Evolutionary conservation across 768 basidiomycete species (phyloP), one percentile per base, ranked within the genome.

Genomic region (Lactifluus pinguis): DNA sequence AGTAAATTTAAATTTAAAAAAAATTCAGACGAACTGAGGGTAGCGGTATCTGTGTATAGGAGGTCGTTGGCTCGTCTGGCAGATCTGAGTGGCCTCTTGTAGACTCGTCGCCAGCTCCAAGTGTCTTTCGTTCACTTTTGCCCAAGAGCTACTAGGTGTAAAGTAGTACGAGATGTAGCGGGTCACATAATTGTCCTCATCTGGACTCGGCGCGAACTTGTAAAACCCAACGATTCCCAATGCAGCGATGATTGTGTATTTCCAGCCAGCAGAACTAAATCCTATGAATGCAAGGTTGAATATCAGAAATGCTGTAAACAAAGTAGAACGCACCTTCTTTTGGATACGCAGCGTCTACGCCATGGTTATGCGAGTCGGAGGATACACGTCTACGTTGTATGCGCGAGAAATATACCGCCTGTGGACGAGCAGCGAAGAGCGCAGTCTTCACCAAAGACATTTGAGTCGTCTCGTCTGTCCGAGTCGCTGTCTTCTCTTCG

Each of bases 181-280:
- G 13, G 86, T 86, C 68, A 90, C 69, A 66, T 81, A 83, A 53
- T 77, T 80, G 60, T 87, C 82, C 42, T 86, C 80, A 34, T 73
- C 74, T 7, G 82, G 78, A 56, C 77, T 73, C 0, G 89, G 88
- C 3, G 86, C 84, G 68, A 77, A 85, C 71, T 88, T 88, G 75
- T 86, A 85, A 62, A 80, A 79, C 11, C 76, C 80, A 47, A 77
- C 81, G 47, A 73, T 78, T 9, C 77, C 73, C 45, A 84, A 59
- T 14, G 80, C 76, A 25, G 77, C 71, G 25, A 88, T 61, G 42
- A 85, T 66, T 3, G 82, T 79, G 62, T 83, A 84, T 41, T 83
- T 75, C 89, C 89, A 91, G 69, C 86, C 79, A 21, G 83, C 75
- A 36, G 79, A 81, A 30, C 74, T 72, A 69, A 91, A 91, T 34